Conservation (phyloP, 2,329 filamentous ascomycete species). For the Pestalotiopsis fici region DNA sequence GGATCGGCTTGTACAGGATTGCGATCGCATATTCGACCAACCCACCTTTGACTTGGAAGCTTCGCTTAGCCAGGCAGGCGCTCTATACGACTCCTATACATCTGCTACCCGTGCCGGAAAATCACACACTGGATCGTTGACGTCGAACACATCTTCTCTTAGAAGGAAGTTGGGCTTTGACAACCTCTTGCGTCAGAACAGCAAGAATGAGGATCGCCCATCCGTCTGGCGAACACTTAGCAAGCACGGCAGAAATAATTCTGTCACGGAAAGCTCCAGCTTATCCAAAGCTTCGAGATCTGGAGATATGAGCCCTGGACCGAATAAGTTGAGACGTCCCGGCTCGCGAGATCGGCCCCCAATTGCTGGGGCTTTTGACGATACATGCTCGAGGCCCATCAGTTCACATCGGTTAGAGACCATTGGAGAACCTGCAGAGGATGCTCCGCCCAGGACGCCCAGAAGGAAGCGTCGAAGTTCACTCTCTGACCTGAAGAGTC, state of each 20-base stretch:
- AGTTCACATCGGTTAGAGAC: conserved; percentile 62
- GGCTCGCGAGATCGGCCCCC: conserved; percentile 62
- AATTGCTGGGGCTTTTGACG: conserved; percentile 64
- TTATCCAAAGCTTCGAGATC: conserved; percentile 74
- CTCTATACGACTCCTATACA: conserved; percentile 60
- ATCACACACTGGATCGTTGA: conserved; percentile 72
- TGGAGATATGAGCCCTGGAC: conserved; percentile 66
- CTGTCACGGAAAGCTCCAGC: conserved; percentile 61
- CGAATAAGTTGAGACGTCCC: conserved; percentile 52
- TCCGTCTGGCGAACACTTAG: conserved; percentile 88
- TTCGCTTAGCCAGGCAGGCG: conserved; percentile 40
- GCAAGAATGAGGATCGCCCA: conserved; percentile 69
- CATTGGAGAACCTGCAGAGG: conserved; percentile 57
- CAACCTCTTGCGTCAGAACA: conserved; percentile 74
- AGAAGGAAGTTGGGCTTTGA: conserved; percentile 83
- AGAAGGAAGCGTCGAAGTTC: conserved; percentile 89
- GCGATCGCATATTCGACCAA: conserved; percentile 83
- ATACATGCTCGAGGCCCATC: conserved; percentile 49
- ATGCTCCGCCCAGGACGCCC: conserved; percentile 38
- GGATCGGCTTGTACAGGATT: conserved; percentile 87
- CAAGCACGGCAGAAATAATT: conserved; percentile 66
- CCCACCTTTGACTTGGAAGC: conserved; percentile 31
- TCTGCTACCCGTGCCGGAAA: conserved; percentile 60
- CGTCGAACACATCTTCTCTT: conserved; percentile 84
- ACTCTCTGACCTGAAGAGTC: conserved; percentile 77